Percentiles rank a stretch among this genome's conserved stretches.
These are phyloP conservation scores for Gastrodia elata DNA, from an alignment of 106 monocot species.

Conservation along the genomic window DNA sequence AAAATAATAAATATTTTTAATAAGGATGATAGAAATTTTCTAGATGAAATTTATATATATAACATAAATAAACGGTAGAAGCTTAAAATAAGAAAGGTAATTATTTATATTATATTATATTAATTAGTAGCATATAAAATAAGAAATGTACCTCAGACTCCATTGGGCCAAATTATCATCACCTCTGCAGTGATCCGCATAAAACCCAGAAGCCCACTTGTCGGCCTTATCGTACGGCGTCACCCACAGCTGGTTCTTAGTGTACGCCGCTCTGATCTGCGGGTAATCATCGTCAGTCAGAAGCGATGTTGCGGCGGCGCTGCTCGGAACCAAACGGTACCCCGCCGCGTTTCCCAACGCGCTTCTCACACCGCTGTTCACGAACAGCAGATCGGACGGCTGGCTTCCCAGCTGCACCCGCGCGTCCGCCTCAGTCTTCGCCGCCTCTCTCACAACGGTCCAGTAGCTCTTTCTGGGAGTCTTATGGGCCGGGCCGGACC, in stretches of 20 bases:
- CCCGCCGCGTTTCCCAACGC: slow-evolving; percentile 49
- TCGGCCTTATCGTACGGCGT: slow-evolving; percentile 50
- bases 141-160: slow-evolving; percentile 32
- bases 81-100: too few species aligned
- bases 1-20: too few species aligned
- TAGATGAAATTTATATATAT: too few species aligned
- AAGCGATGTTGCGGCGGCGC: slow-evolving; percentile 24
- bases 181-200: slow-evolving; percentile 37
- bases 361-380: slow-evolving; percentile 49
- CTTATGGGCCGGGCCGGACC: neutral
- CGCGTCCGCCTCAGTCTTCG: slow-evolving; percentile 43
- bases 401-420: slow-evolving; percentile 18
- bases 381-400: slow-evolving; percentile 29
- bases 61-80: too few species aligned
- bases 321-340: slow-evolving; percentile 29
- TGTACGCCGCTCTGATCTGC: slow-evolving; percentile 38
- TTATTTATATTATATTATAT: too few species aligned
- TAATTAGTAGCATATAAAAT: neutral
- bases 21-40: too few species aligned
- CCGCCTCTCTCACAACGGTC: slow-evolving; percentile 43
- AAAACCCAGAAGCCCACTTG: slow-evolving; percentile 52
- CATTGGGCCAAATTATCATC: slow-evolving; percentile 53
- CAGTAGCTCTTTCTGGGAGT: slow-evolving; percentile 56
- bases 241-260: slow-evolving; percentile 64
- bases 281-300: slow-evolving; percentile 49